A percentile compares a stretch with the other conserved stretches of the same genome.
Conservation (phyloP, 306 rosid species). For the Sicyos edulis region DNA sequence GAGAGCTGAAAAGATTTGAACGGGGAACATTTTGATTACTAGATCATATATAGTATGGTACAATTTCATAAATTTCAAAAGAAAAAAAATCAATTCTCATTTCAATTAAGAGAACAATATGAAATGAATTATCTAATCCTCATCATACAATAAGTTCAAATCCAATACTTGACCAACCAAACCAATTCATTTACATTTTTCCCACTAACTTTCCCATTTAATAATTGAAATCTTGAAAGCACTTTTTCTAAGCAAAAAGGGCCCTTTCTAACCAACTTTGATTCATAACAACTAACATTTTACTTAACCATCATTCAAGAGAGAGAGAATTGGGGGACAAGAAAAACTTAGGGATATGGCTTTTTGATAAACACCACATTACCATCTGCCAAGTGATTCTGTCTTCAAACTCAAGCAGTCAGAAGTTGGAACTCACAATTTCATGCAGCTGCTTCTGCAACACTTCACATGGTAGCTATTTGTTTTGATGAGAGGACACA, state of each 20-base stretch:
- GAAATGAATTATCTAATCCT: background rate
- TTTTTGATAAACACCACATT: background rate
- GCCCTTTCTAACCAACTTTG: background rate
- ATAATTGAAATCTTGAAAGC: background rate
- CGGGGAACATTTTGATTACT: no score
- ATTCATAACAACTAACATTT: constrained; percentile 3
- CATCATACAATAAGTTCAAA: background rate
- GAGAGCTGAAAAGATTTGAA: no score
- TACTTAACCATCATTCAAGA: constrained; percentile 5
- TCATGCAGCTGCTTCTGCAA: no score
- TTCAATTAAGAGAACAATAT: background rate
- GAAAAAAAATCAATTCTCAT: background rate
- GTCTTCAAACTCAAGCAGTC: constrained; percentile 17
- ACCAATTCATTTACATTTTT: background rate
- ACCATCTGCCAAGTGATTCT: constrained; percentile 20
- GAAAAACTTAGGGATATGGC: constrained; percentile 6
- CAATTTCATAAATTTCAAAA: no score
- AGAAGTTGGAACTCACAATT: background rate
- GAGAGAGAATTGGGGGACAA: background rate
- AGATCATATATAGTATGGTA: no score
- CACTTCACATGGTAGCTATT: background rate
- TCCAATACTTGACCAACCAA: background rate
- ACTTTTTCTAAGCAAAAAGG: background rate
- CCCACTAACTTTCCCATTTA: background rate
- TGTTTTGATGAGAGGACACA: constrained; percentile 7